These are phyloP conservation scores for Colletotrichum sp. DNA, from an alignment of 2,329 filamentous ascomycete genomes.

Conservation along the genomic window DNA sequence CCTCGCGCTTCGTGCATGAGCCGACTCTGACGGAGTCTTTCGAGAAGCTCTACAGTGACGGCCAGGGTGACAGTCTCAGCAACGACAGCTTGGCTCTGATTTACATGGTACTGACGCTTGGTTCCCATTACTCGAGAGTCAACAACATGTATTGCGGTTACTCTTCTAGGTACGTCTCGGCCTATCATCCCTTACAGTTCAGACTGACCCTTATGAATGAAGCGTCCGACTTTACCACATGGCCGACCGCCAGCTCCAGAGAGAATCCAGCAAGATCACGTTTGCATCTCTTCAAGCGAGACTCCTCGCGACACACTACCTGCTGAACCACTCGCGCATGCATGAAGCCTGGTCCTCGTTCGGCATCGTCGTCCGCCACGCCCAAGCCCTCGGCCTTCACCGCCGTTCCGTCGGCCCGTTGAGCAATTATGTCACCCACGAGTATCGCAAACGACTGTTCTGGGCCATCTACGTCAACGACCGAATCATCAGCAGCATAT, in stretches of 20 bases:
- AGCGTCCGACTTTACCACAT: background rate
- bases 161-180: background rate
- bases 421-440: background rate
- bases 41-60: background rate
- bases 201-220: rapidly evolving
- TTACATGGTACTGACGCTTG: background rate
- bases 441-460: slow-evolving; percentile 18
- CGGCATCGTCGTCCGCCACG: background rate
- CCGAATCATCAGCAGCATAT: slow-evolving; percentile 25
- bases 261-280: background rate
- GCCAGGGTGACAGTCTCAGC: background rate
- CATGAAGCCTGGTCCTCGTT: background rate
- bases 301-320: background rate
- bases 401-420: background rate
- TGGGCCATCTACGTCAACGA: slow-evolving; percentile 30
- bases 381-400: background rate
- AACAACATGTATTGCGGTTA: background rate
- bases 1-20: background rate
- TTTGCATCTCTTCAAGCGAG: background rate
- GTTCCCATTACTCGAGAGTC: background rate
- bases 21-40: background rate
- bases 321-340: background rate
- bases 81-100: background rate
- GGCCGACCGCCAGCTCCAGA: background rate
- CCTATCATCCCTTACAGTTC: background rate